Evolutionary conservation across 1,284 basidiomycete species (phyloP), one percentile per base, ranked within the genome.

Genomic region (Volvariella volvacea): DNA sequence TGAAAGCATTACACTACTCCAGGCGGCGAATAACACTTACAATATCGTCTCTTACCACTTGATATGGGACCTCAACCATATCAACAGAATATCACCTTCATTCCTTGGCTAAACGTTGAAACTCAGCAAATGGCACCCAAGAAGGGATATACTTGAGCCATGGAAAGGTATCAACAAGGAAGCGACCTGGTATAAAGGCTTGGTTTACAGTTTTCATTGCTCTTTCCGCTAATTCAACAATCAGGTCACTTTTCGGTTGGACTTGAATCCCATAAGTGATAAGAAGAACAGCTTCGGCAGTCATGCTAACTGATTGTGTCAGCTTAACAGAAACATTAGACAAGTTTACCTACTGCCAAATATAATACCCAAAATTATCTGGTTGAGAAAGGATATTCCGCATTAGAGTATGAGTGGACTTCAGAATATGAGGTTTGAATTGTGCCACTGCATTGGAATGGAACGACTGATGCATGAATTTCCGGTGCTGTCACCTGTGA

Each of bases 111-210:
- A 67, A 55, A 7, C 57, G 58, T 47, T 70, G 60, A 59, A 71
- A 71, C 0, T 56, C 54, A 1, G 65, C 62, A 14, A 70, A 70
- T 16, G 70, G 71, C 44, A 70, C 58, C 68, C 68, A 72, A 20
- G 46, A 48, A 2, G 71, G 70, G 17, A 71, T 50, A 42, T 70
- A 55, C 44, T 59, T 59, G 47, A 71, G 25, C 19, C 28, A 16
- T 3, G 52, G 55, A 7, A 50, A 14, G 15, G 36, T 19, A 28
- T 54, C 46, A 4, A 54, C 51, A 7, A 51, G 17, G 40, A 48
- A 54, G 25, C 30, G 38, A 3, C 52, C 48, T 30, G 54, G 50
- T 15, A 48, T 39, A 15, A 28, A 43, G 14, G 51, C 52, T 10
- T 22, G 30, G 25, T 28, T 22, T 19, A 47, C 22, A 2, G 37